A percentile compares a stretch with the other conserved stretches of the same genome.
Conservation (phyloP, 2,329 filamentous ascomycete species). For the Bipolaris zeicola region DNA sequence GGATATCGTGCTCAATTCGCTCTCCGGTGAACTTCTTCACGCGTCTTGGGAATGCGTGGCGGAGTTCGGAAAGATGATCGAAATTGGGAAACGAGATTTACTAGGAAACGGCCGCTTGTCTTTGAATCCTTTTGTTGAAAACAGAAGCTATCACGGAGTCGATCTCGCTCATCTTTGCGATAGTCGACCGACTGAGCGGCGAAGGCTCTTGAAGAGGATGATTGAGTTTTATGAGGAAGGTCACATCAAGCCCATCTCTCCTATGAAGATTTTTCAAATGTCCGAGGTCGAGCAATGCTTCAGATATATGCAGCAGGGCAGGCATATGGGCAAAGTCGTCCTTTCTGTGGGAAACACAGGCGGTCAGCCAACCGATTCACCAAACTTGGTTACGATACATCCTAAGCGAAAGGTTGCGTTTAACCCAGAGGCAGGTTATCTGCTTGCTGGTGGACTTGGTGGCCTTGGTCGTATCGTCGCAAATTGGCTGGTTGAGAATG, state of each 20-base stretch:
- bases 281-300: not conserved
- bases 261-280: conserved; percentile 20
- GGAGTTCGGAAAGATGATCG: conserved; percentile 23
- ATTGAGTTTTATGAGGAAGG: conserved; percentile 8
- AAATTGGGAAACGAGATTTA: conserved; percentile 29
- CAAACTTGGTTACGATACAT: not conserved
- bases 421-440: conserved; percentile 14
- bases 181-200: not conserved
- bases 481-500: conserved; percentile 25
- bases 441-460: conserved; percentile 32
- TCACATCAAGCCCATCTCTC: conserved; percentile 9
- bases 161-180: not conserved
- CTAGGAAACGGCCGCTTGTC: conserved; percentile 6
- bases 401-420: too few relatives aligned
- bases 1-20: conserved; percentile 42
- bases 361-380: not conserved
- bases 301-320: not conserved
- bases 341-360: not conserved
- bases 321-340: not conserved
- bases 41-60: conserved; percentile 52
- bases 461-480: conserved; percentile 26
- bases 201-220: not conserved
- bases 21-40: conserved; percentile 32
- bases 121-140: conserved; percentile 17
- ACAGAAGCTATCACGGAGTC: not conserved